Evolutionary conservation across 352 stramenopile species (phyloP).

Genomic region (Phytophthora podocarpi): DNA sequence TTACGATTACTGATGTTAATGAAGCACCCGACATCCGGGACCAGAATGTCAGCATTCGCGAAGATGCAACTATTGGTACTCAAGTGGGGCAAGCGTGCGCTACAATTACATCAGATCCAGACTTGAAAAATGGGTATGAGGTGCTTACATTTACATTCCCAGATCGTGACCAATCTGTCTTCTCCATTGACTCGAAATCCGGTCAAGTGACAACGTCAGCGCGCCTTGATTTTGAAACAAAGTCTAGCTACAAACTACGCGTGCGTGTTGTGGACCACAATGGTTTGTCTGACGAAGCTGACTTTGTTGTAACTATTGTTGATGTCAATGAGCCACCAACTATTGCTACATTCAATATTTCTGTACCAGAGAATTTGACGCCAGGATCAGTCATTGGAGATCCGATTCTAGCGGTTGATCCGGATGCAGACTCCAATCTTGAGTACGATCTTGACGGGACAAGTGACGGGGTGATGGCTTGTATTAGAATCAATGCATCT

Average conservation of each 20-base stretch:
- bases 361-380: conserved; percentile 18
- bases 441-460: conserved; percentile 19
- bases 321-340: conserved; percentile 34
- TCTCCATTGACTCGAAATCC: conserved; percentile 23
- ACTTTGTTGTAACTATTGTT: conserved; percentile 17
- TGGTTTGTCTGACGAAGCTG: conserved; percentile 12
- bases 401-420: conserved; percentile 16
- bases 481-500: conserved; percentile 18
- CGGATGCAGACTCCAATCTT: conserved; percentile 11
- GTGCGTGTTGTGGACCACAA: conserved; percentile 20
- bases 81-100: conserved; percentile 13
- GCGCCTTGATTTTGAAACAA: conserved; percentile 22
- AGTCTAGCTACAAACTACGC: conserved; percentile 8
- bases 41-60: conserved; percentile 18
- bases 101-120: conserved; percentile 16
- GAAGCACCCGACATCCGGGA: conserved; percentile 18
- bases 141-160: conserved; percentile 11
- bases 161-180: neutral
- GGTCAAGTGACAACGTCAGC: conserved; percentile 16
- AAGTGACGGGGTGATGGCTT: conserved; percentile 3
- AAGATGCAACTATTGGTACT: conserved; percentile 19
- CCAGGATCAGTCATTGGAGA: conserved; percentile 24
- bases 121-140: conserved; percentile 23
- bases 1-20: conserved; percentile 25
- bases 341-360: conserved; percentile 18